These are phyloP conservation scores for Fusarium cicatricum DNA, from an alignment of 2,329 filamentous ascomycete genomes.

Conservation along the genomic window DNA sequence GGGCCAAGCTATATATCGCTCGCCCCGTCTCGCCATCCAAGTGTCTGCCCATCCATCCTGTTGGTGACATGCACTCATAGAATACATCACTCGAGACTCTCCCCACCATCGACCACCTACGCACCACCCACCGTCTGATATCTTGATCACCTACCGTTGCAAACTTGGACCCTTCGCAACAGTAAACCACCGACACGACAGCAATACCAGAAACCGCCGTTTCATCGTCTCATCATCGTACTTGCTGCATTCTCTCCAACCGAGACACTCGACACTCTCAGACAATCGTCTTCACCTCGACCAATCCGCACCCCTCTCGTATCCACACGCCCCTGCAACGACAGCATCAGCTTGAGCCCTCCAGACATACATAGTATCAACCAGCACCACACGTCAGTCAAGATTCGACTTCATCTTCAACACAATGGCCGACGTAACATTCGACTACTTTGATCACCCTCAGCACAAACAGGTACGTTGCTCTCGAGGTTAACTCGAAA, in stretches of 20 bases:
- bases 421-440: constrained; percentile 41
- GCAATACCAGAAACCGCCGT: constrained; percentile 5
- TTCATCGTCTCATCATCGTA: constrained; percentile 24
- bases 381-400: constrained; percentile 32
- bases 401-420: constrained; percentile 26
- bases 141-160: constrained; percentile 15
- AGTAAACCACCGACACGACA: constrained; percentile 4
- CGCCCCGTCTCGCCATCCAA: constrained; percentile 43
- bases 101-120: constrained; percentile 34
- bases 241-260: constrained; percentile 11
- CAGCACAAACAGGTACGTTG: constrained; percentile 42
- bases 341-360: constrained; percentile 12
- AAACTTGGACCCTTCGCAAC: constrained; percentile 9
- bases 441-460: constrained; percentile 42
- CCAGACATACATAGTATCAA: constrained; percentile 29
- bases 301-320: constrained; percentile 15
- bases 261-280: constrained; percentile 6
- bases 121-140: constrained; percentile 39
- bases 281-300: not conserved
- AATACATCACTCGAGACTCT: constrained; percentile 41
- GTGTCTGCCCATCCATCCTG: constrained; percentile 38
- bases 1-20: constrained; percentile 42
- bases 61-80: constrained; percentile 35
- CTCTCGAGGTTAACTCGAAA: constrained; percentile 6
- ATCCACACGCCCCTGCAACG: constrained; percentile 18